A percentile compares a stretch with the other conserved stretches of the same genome.
These are phyloP conservation scores for Neckera pumila DNA, from an alignment of 225 moss, liverwort and hornwort genomes.

Conservation along the genomic window DNA sequence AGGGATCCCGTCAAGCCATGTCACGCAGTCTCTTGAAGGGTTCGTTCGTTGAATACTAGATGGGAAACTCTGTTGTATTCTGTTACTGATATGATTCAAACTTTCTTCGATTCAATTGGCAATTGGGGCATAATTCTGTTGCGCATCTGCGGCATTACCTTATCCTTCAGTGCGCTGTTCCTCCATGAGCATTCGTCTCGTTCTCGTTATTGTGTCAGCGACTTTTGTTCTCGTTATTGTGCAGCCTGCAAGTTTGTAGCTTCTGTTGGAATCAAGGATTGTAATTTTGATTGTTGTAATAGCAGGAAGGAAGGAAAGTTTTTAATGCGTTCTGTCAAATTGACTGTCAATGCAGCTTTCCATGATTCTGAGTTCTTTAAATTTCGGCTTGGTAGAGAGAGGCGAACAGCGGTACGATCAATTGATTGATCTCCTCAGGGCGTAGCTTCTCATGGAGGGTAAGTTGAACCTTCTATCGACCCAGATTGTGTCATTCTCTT, in stretches of 20 bases:
- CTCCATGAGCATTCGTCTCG: not conserved
- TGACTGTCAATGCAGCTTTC: slow-evolving; percentile 42
- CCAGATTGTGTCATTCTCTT: not conserved
- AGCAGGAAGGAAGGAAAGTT: not conserved
- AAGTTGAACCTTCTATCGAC: not conserved
- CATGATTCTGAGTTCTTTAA: slow-evolving; percentile 49
- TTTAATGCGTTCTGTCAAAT: not conserved
- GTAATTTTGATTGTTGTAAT: not conserved
- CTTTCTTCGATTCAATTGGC: not conserved
- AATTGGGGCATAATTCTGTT: not conserved
- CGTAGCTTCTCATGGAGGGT: slow-evolving; percentile 94
- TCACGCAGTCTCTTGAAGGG: not conserved
- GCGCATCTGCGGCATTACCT: not conserved
- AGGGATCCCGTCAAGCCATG: not conserved
- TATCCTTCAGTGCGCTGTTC: not conserved
- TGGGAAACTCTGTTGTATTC: not conserved
- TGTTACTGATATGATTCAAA: not conserved
- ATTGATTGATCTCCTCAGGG: slow-evolving; percentile 96
- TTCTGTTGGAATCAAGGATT: not conserved
- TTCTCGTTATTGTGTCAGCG: not conserved
- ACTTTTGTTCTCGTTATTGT: slow-evolving; percentile 15
- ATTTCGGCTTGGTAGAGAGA: slow-evolving; percentile 66
- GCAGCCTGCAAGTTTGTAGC: slow-evolving; percentile 44
- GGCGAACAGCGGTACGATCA: slow-evolving; percentile 66
- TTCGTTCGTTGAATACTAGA: not conserved